These are phyloP conservation scores for Priceomyces haplophilus DNA, from an alignment of 805 yeast species.

Conservation along the genomic window DNA sequence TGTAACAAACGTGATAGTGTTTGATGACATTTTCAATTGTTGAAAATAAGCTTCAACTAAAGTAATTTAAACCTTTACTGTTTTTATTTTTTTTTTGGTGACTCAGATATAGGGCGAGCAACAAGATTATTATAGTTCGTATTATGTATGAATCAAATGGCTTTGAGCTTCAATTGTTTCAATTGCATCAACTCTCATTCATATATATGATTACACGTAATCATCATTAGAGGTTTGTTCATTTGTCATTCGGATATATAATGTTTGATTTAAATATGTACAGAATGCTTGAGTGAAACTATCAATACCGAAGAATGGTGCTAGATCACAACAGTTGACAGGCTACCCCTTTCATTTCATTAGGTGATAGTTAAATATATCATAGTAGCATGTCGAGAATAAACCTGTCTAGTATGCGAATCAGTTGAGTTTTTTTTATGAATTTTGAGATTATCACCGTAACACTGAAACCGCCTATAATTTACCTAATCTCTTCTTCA, in stretches of 20 bases:
- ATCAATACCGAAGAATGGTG: background rate
- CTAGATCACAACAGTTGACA: background rate
- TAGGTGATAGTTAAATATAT: background rate
- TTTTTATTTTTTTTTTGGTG: no score
- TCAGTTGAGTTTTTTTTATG: no score
- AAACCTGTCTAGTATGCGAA: background rate
- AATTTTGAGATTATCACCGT: no score
- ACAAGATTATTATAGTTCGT: no score
- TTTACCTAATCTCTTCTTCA: slow-evolving; percentile 65
- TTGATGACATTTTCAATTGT: slow-evolving; percentile 1
- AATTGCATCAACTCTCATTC: no score
- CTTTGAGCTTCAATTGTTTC: no score
- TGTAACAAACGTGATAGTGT: slow-evolving; percentile 65
- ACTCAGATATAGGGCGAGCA: no score
- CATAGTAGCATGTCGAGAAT: background rate
- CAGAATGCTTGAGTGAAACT: background rate
- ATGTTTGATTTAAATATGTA: background rate
- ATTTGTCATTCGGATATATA: background rate
- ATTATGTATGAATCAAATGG: no score
- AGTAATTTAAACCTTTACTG: no score
- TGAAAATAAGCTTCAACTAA: no score
- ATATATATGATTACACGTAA: no score
- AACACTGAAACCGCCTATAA: slow-evolving; percentile 14
- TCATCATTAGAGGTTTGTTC: background rate
- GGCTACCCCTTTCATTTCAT: background rate